Evolutionary conservation across 1,284 basidiomycete genomes (phyloP).

Genomic region (Rhodotorula sp.): DNA sequence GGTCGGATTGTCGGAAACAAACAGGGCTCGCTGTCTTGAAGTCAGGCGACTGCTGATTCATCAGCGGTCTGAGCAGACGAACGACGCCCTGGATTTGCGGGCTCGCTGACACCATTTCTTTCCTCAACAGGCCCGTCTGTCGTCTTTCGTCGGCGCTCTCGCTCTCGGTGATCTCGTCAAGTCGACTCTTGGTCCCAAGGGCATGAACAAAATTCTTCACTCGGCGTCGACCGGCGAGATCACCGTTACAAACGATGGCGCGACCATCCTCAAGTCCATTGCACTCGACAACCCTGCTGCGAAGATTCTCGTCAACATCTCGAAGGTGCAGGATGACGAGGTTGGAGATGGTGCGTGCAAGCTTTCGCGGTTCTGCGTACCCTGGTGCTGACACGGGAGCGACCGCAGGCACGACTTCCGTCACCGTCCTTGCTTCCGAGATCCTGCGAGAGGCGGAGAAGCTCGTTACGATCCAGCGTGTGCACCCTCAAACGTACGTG

Average conservation of each 20-base stretch:
- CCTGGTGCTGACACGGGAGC: background rate
- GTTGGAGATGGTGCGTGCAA: conserved; percentile 74
- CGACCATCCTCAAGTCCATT: conserved; percentile 96
- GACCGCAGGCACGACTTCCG: conserved; percentile 66
- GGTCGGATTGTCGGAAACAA: no score
- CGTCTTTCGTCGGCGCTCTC: conserved; percentile 94
- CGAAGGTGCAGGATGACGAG: conserved; percentile 99
- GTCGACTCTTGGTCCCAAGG: conserved; percentile 93
- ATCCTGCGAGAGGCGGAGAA: conserved; percentile 93
- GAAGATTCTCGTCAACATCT: conserved; percentile 99
- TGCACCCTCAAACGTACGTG: conserved; percentile 85
- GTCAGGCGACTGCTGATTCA: no score
- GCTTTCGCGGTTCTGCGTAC: no score
- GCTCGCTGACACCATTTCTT: conserved; percentile 2
- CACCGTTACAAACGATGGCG: conserved; percentile 97
- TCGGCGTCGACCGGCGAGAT: conserved; percentile 88
- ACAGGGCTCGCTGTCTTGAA: no score
- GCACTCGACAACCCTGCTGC: conserved; percentile 98
- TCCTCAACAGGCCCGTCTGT: conserved; percentile 67
- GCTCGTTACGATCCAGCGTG: conserved; percentile 78
- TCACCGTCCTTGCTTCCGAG: conserved; percentile 83
- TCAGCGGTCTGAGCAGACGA: no score
- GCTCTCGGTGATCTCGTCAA: conserved; percentile 97
- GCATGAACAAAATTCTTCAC: conserved; percentile 72
- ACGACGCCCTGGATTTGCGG: no score